Conservation (phyloP, 495 filamentous ascomycete species). For the Hypoxylon cercidicola region DNA sequence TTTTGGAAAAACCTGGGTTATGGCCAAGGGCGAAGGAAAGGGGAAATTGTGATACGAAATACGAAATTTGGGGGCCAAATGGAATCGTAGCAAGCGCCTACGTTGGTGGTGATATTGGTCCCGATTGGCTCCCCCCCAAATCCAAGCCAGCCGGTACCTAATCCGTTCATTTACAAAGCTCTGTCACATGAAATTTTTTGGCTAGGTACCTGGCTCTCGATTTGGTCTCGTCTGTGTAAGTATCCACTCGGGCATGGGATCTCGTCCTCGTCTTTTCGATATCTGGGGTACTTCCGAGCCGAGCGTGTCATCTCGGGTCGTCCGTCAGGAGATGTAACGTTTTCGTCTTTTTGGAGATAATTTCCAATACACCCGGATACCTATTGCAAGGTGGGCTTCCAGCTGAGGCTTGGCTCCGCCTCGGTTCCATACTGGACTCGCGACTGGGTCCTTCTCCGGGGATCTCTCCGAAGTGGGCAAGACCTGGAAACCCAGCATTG, state of each 20-base stretch:
- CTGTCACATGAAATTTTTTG: not conserved
- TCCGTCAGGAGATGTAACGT: not conserved
- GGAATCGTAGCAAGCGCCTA: constrained; percentile 13
- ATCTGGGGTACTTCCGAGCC: not conserved
- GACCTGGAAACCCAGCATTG: not conserved
- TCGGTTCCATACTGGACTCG: not conserved
- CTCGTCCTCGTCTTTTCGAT: not conserved
- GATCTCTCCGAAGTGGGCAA: too few species aligned
- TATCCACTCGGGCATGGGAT: constrained; percentile 2
- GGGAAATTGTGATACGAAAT: not conserved
- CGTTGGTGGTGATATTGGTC: constrained; percentile 11
- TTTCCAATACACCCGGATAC: constrained; percentile 7
- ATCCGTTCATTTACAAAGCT: constrained; percentile 7
- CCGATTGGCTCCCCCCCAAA: constrained; percentile 33
- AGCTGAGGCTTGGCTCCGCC: not conserved
- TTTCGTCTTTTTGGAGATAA: not conserved
- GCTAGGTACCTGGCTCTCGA: too few species aligned
- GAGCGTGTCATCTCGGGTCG: not conserved
- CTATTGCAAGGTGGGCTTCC: constrained; percentile 5
- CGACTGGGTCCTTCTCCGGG: too few species aligned
- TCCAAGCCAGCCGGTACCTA: constrained; percentile 17
- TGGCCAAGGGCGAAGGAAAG: not conserved
- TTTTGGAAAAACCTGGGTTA: too few species aligned
- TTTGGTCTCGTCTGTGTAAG: too few species aligned
- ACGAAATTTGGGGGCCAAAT: constrained; percentile 18